Evolutionary conservation across 2,329 filamentous ascomycete species (phyloP).

Genomic region (Orbilia blumenaviensis): DNA sequence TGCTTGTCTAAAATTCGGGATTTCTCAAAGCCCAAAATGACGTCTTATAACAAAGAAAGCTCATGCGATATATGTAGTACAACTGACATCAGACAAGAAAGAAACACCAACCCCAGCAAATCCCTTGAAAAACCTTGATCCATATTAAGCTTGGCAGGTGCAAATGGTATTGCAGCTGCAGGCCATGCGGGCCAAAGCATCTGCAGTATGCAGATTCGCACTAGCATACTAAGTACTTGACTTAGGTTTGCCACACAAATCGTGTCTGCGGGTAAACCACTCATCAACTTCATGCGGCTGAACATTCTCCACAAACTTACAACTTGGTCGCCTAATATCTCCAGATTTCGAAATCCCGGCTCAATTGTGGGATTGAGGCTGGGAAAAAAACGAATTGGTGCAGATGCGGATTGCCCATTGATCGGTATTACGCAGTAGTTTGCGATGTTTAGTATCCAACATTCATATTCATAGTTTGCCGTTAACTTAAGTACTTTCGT

Average conservation of each 20-base stretch:
- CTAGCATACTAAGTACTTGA: too few relatives aligned
- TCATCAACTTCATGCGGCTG: conserved; percentile 29
- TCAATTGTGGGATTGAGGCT: background rate
- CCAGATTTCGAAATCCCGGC: background rate
- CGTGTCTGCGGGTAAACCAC: conserved; percentile 1
- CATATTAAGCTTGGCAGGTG: conserved; percentile 3
- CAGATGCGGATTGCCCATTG: background rate
- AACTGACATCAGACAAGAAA: too few relatives aligned
- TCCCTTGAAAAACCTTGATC: background rate
- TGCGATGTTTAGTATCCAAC: too few relatives aligned
- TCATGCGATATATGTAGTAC: too few relatives aligned
- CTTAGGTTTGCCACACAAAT: background rate
- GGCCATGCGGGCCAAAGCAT: background rate
- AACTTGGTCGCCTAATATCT: conserved; percentile 24
- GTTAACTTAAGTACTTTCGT: too few relatives aligned
- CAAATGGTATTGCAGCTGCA: background rate
- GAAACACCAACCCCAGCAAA: background rate
- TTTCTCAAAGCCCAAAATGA: too few relatives aligned
- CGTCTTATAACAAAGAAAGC: too few relatives aligned
- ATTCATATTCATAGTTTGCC: too few relatives aligned
- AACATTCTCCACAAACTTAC: background rate
- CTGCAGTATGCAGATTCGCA: background rate
- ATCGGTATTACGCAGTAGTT: too few relatives aligned
- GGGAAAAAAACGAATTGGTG: background rate
- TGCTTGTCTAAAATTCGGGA: background rate